Percentiles rank a stretch among this genome's conserved stretches.
phyloP scores from a whole-genome alignment of 306 rosid genomes.

The Hippophae gyantsensis region DNA sequence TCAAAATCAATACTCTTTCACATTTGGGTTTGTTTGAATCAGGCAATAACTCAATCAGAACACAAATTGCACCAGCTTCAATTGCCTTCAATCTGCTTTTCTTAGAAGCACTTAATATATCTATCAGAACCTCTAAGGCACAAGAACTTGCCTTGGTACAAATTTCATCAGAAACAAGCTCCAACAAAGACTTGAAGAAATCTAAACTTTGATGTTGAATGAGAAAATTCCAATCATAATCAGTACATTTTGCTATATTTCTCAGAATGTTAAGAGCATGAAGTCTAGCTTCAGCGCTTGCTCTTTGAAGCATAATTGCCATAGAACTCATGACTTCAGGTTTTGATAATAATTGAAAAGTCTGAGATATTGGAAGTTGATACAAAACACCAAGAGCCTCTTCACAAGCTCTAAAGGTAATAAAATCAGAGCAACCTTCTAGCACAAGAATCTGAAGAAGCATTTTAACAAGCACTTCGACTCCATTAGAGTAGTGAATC shows the following conservation, averaged over 20 bases:
- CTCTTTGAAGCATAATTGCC: constrained; percentile 35
- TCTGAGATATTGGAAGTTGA: constrained; percentile 13
- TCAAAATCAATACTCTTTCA: constrained; percentile 28
- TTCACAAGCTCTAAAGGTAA: constrained; percentile 34
- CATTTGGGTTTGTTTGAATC: constrained; percentile 31
- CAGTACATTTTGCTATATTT: constrained; percentile 14
- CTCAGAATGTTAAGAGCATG: constrained; percentile 28
- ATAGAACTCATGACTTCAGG: constrained; percentile 28
- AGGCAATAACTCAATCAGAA: constrained; percentile 37
- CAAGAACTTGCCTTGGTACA: constrained; percentile 30
- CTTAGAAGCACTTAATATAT: constrained; percentile 26
- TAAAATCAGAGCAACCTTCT: constrained; percentile 22
- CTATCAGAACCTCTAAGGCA: constrained; percentile 34
- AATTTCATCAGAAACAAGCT: constrained; percentile 42
- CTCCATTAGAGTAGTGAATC: constrained; percentile 16
- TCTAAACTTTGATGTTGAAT: constrained; percentile 33
- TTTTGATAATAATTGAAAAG: constrained; percentile 17
- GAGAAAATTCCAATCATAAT: constrained; percentile 30
- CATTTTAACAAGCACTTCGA: constrained; percentile 25
- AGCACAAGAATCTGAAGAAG: constrained; percentile 22
- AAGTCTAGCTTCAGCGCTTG: constrained; percentile 34
- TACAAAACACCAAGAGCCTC: constrained; percentile 40
- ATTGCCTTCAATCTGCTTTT: constrained; percentile 32
- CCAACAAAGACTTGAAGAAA: constrained; percentile 43
- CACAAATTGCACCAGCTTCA: constrained; percentile 44